Base-by-base conservation (phyloP, 2,329 filamentous ascomycete genomes). In the Penicillium sp. region DNA sequence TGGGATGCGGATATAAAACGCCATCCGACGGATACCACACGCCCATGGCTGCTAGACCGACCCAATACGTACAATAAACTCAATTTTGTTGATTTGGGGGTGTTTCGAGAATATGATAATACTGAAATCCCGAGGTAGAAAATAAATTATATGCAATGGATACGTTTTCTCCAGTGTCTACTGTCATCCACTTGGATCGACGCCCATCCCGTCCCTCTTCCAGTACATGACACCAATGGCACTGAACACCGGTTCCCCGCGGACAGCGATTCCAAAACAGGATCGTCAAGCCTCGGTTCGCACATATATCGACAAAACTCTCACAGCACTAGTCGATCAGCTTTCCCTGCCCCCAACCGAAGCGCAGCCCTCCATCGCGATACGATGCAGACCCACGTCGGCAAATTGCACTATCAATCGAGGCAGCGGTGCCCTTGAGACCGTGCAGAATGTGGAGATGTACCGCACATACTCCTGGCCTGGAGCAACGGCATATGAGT, bases 401-500 rank as follows among this genome's bases (percentile, higher is more conserved):
- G 10, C 53, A 10, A 41, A 53, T 44, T 65, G 64, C 43, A 54
- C 58, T 7, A 56, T 76, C 48, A 68, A 69, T 33, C 54, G 61
- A 2, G 46, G 54, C 25, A 69, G 56, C 28, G 54, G 66, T 24
- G 64, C 65, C 4, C 54, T 72, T 1, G 64, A 74, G 53, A 44
- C 54, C 39, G 31, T 38, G 9, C 54, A 60, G 10, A 41, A 55
- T 30, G 18, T 16, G 3, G 58, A 65, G 5, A 55, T 50, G 27
- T 30, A 48, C 22, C 60, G 57, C n/a, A 71, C 63, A n/a, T 76
- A 76, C 50, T 75, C 66, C 20, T 85, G 82, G 65, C 83, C 83
- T 11, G 83, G 81, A 13, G 79, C 70, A 51, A 79, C 72, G 45
- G 69, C 70, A 3, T 73, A 79, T 49, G 83, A 85, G 63, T 81